Evolutionary conservation across 306 rosid genomes (phyloP).

Genomic region (Fagus crenata): DNA sequence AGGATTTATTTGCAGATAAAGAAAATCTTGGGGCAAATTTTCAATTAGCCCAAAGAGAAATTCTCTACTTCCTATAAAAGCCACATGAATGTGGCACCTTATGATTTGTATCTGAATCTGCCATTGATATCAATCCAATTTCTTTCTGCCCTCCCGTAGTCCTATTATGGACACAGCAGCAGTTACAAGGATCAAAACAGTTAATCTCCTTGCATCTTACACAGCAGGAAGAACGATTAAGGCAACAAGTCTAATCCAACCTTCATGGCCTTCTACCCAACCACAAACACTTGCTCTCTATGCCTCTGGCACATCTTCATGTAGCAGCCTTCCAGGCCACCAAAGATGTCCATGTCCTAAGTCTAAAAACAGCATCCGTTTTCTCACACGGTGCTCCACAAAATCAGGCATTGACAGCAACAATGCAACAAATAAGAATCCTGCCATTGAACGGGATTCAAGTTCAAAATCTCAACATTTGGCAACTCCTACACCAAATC

Average conservation of each 20-base stretch:
- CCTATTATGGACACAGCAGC: conserved; percentile 23
- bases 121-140: conserved; percentile 3
- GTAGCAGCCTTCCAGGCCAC: not conserved
- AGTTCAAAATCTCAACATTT: conserved; percentile 15
- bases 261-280: conserved; percentile 14
- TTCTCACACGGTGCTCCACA: conserved; percentile 19
- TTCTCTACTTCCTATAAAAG: conserved; percentile 18
- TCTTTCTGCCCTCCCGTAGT: not conserved
- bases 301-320: conserved; percentile 2
- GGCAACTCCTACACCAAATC: conserved; percentile 12
- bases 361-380: not conserved
- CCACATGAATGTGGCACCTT: not conserved
- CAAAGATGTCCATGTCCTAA: conserved; percentile 4
- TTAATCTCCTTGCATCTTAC: not conserved
- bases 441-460: conserved; percentile 15
- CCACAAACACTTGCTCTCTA: not conserved
- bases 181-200: conserved; percentile 18
- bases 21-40: conserved; percentile 12
- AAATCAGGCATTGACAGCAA: conserved; percentile 26
- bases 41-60: not conserved
- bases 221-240: not conserved
- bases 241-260: not conserved
- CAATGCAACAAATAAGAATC: conserved; percentile 23
- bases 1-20: not conserved
- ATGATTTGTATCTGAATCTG: not conserved